Base-by-base conservation (phyloP, 2,329 filamentous ascomycete species). In the Didymella keratinophila region DNA sequence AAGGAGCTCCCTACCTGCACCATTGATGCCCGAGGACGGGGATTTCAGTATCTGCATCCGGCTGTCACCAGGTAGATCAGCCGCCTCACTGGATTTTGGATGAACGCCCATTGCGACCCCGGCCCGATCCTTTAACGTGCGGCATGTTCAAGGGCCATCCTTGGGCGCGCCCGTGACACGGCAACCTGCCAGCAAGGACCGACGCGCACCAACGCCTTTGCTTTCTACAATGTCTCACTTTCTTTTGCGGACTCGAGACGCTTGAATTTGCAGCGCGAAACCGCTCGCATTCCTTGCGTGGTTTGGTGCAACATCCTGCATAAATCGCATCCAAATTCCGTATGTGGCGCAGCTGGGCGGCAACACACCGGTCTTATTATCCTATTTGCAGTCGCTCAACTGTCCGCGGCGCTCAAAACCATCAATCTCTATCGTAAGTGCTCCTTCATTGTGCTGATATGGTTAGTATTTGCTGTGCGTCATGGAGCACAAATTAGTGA, bases 51-150 rank as follows among this genome's bases (percentile, higher is more conserved):
- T 34, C 43, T 44, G 45, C 50, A 53, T 50, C 45, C 49, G 56
- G 39, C 11, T 46, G 47, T 36, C n/a, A 28, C 27, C 50, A 54
- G 34, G 56, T 58, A 54, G 56, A 58, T 58, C 56, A 58, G 56
- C 56, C 56, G 56, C 41, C 50, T 50, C 51, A 46, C 41, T 45
- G 51, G 56, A 45, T 36, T 46, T 44, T 54, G 56, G 41, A 46
- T 50, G 27, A 28, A 34, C 41, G 49, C 42, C 44, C 50, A 54
- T 42, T 54, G 36, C 56, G 45, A 47, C 32, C 48, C 51, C 56
- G 56, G 56, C 56, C 56, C 56, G 56, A 54, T 58, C 56, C 56
- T 51, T 53, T 44, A 54, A 58, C 56, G 56, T 54, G 56, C 56
- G 45, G 56, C 56, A 51, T 50, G 45, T 28, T 25, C 50, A 54